Evolutionary conservation across 1,284 basidiomycete genomes (phyloP).

Genomic region (Hymenochaete sp.): DNA sequence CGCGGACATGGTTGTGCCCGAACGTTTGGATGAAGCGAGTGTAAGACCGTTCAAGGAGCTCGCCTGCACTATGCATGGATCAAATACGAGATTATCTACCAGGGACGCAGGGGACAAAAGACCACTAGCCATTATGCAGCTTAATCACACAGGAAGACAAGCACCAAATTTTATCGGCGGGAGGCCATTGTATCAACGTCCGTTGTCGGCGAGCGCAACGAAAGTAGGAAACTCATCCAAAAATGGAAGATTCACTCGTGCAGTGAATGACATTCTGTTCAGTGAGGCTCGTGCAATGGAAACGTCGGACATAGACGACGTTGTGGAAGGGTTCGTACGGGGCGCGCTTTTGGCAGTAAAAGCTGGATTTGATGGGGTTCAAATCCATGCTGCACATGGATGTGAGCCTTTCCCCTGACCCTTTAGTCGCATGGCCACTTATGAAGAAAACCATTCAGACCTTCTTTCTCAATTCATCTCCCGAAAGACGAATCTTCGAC

Average conservation of each 20-base stretch:
- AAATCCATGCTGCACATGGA: conserved; percentile 86
- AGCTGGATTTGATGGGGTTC: conserved; percentile 83
- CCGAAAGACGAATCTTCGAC: conserved; percentile 64
- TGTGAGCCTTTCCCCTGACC: conserved; percentile 44
- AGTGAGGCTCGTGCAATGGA: conserved; percentile 58
- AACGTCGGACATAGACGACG: conserved; percentile 48
- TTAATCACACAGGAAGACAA: conserved; percentile 84
- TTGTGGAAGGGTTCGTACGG: conserved; percentile 60
- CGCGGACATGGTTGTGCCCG: conserved; percentile 67
- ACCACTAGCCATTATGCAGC: conserved; percentile 65
- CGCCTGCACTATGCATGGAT: conserved; percentile 40
- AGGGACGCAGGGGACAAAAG: not conserved
- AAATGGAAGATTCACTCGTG: conserved; percentile 30
- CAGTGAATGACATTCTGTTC: conserved; percentile 49
- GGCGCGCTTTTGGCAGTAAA: conserved; percentile 60
- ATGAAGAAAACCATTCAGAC: conserved; percentile 36
- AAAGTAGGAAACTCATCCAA: conserved; percentile 35
- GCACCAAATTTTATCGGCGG: conserved; percentile 69
- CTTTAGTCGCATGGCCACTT: conserved; percentile 2
- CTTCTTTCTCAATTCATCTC: conserved; percentile 82
- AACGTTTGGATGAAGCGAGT: conserved; percentile 31
- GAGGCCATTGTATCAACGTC: conserved; percentile 44
- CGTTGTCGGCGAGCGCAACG: conserved; percentile 69
- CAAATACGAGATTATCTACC: conserved; percentile 17
- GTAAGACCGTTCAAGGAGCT: conserved; percentile 45